Conservation (phyloP, 2,329 filamentous ascomycete genomes). For the Ciborinia camelliae region DNA sequence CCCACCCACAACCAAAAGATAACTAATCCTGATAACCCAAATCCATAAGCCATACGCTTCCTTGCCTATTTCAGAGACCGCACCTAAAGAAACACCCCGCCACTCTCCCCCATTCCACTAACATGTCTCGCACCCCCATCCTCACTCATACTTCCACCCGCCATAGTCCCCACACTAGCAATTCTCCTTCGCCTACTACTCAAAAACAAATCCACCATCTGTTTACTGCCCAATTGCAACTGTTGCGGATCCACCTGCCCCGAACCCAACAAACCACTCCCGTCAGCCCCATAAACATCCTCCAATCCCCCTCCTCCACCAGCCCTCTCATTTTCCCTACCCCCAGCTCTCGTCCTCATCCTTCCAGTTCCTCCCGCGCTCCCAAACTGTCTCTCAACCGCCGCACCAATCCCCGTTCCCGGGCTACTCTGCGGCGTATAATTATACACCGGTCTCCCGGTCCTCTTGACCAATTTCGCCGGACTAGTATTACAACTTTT, state of each 20-base stretch:
- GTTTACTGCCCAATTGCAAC: conserved; percentile 45
- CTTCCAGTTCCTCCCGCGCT: conserved; percentile 15
- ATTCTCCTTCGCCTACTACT: conserved; percentile 47
- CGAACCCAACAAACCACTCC: conserved; percentile 28
- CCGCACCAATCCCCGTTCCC: conserved; percentile 27
- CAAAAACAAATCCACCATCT: conserved; percentile 54
- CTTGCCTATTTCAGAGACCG: not conserved
- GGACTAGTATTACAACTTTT: conserved; percentile 16
- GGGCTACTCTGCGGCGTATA: conserved; percentile 27
- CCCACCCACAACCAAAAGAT: not conserved
- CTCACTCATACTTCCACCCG: conserved; percentile 27
- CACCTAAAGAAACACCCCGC: not conserved
- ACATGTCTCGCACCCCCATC: not conserved
- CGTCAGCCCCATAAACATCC: conserved; percentile 25
- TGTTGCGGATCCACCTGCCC: conserved; percentile 37
- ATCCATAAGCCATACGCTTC: not conserved
- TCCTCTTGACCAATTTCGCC: conserved; percentile 31
- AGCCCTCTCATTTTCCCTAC: conserved; percentile 8
- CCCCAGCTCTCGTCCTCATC: conserved; percentile 2
- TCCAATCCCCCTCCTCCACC: conserved; percentile 15
- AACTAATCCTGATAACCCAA: not conserved
- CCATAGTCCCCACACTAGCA: conserved; percentile 40
- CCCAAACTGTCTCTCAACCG: conserved; percentile 37
- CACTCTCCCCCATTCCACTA: not conserved
- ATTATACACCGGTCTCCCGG: conserved; percentile 19